Evolutionary conservation across 148 eudicot genomes (phyloP).

Genomic region (Rhododendron griersonianum): DNA sequence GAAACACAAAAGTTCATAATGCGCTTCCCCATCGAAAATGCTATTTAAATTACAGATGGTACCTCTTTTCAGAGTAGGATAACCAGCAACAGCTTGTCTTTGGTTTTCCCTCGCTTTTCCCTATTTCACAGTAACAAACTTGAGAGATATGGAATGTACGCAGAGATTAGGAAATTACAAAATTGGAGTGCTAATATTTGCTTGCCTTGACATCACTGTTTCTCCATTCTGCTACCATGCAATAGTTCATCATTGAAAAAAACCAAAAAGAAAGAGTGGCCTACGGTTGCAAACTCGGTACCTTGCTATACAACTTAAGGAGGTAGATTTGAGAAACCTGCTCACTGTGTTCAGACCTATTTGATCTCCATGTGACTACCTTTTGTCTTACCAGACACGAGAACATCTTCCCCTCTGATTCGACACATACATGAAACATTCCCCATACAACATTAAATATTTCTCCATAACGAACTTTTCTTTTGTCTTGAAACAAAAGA

Average conservation of each 20-base stretch:
- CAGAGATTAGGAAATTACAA: neutral
- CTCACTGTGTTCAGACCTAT: neutral
- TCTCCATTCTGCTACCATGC: neutral
- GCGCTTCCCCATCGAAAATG: neutral
- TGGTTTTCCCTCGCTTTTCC: slow-evolving; percentile 19
- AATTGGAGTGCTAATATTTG: neutral
- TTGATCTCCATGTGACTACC: neutral
- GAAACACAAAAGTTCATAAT: slow-evolving; percentile 2
- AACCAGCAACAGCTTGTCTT: slow-evolving; percentile 15
- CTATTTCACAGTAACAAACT: slow-evolving; percentile 26
- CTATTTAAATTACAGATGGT: neutral
- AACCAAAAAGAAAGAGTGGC: neutral
- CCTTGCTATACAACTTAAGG: neutral
- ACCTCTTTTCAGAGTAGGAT: slow-evolving; percentile 26
- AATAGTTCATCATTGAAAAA: neutral
- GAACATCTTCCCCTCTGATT: neutral
- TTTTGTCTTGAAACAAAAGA: neutral
- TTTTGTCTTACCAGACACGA: neutral
- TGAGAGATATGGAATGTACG: neutral
- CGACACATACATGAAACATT: neutral
- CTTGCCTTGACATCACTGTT: neutral
- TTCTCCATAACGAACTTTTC: neutral
- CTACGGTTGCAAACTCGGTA: neutral
- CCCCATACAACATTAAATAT: neutral
- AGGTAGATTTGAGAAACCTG: neutral